Base-by-base conservation (phyloP, 805 yeast genomes). In the Spathaspora gorwiae region DNA sequence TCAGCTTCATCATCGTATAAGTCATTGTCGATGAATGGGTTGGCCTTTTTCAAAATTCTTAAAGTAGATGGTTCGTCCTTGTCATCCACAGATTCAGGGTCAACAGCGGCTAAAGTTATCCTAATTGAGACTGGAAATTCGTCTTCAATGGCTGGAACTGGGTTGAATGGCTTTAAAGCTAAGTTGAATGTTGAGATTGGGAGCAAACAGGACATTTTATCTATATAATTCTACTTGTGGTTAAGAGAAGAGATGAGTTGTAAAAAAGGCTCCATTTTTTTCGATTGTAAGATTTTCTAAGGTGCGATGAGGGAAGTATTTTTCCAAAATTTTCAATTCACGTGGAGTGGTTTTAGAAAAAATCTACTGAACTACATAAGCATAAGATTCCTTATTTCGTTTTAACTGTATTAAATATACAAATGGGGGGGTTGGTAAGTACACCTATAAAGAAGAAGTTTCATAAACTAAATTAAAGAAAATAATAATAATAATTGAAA, bases 71-170 rank as follows among this genome's bases (percentile, higher is more conserved):
- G 97, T 56, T 79, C 83, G 54, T 76, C 81, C 58, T 81, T 80
- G 52, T 83, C 90, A 58, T 89, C 96, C 56, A 79, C 81, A 29
- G 95, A 77, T 60, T 83, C 87, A 51, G 97, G 96, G 70, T 92
- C 97, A 59, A 94, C 76, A 49, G 99, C 95, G 52, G 97, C 99
- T 79, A 92, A 78, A 44, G 98, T 90, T 59, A 92, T 66, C 70
- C 95, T 87, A 55, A 92, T 81, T 50, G 97, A 84, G 54, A 87
- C 86, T 42, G 97, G 97, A 65, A 82, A 83, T 48, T 86, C 95
- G 48, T 81, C 84, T 52, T 84, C 87, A 61, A 87, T 81, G 48
- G 97, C 96, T 42, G 90, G 90, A 37, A 83, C 82, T 55, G 97
- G 96, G 56, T 80, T 74, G 63, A 85, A 94, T 56, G 99, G 99